A percentile compares a stretch with the other conserved stretches of the same genome.
These are phyloP conservation scores for Pseudotsuga menziesii DNA, from an alignment of 75 land plant genomes.

Conservation along the genomic window DNA sequence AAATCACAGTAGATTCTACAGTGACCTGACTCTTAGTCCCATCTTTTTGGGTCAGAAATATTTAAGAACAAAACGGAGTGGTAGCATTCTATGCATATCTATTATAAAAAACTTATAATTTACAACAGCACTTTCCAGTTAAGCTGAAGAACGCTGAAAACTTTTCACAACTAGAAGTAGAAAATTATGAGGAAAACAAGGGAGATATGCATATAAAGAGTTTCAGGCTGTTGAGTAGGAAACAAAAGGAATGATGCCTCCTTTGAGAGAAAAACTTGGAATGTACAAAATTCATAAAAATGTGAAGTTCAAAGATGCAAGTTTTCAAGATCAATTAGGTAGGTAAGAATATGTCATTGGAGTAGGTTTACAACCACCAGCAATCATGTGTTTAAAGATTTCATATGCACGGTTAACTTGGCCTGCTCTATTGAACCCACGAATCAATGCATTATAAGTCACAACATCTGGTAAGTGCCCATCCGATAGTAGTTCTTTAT, in stretches of 20 bases:
- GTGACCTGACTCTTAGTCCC: neutral
- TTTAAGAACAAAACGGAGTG: neutral
- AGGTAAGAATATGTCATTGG: constrained; percentile 49
- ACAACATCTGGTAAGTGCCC: constrained; percentile 50
- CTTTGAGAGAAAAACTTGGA: neutral
- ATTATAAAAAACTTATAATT: neutral
- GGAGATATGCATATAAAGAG: neutral
- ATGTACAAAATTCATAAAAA: neutral
- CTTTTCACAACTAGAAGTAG: neutral
- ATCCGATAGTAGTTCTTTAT: constrained; percentile 39
- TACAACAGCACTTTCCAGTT: neutral
- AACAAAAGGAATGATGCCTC: neutral
- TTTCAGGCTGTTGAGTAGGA: neutral
- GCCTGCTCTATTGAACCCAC: constrained; percentile 44
- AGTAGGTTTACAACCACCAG: constrained; percentile 51
- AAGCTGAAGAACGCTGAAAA: neutral
- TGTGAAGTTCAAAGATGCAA: neutral
- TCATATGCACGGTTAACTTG: constrained; percentile 52
- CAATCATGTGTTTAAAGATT: constrained; percentile 50
- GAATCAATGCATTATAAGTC: constrained; percentile 62
- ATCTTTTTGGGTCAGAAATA: neutral
- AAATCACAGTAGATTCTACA: neutral
- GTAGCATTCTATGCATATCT: too few species aligned
- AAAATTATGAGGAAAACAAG: neutral
- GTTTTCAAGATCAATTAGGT: constrained; percentile 25